phyloP scores from a whole-genome alignment of 768 basidiomycete genomes.

The Kwoniella botswanensis region DNA sequence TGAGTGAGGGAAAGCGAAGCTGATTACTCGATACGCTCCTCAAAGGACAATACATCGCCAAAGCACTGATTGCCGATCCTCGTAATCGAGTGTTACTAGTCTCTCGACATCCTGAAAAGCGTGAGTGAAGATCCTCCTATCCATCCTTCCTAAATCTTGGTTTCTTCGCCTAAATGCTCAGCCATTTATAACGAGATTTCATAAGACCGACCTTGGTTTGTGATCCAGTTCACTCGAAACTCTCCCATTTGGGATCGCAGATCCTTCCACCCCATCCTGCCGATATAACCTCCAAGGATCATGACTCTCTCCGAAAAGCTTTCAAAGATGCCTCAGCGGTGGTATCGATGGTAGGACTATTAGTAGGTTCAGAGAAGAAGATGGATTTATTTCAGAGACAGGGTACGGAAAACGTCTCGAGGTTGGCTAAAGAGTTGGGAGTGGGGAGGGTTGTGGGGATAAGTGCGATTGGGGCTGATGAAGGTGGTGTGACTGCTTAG shows the following conservation, averaged over 20 bases:
- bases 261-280: constrained; percentile 61
- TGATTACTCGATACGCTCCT: too few species aligned
- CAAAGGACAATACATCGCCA: constrained; percentile 62
- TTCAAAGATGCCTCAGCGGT: constrained; percentile 67
- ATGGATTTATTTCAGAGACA: constrained; percentile 70
- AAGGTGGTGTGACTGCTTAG: constrained; percentile 67
- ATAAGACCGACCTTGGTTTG: not conserved
- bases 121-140: constrained; percentile 50
- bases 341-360: constrained; percentile 72
- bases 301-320: constrained; percentile 38
- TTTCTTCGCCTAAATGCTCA: too few species aligned
- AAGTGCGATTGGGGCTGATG: constrained; percentile 76
- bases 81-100: constrained; percentile 65
- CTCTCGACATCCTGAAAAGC: constrained; percentile 65
- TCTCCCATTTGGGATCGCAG: constrained; percentile 55
- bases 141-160: too few species aligned
- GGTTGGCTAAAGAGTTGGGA: constrained; percentile 63
- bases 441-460: constrained; percentile 59
- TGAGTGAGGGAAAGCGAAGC: too few species aligned
- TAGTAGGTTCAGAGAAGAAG: constrained; percentile 65
- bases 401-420: constrained; percentile 72
- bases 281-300: constrained; percentile 64
- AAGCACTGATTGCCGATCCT: constrained; percentile 61
- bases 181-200: not conserved
- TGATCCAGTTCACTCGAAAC: constrained; percentile 48